Evolutionary conservation across 2,329 filamentous ascomycete species (phyloP), one percentile per base, ranked within the genome.

Genomic region (Endoconidiophora polonica): DNA sequence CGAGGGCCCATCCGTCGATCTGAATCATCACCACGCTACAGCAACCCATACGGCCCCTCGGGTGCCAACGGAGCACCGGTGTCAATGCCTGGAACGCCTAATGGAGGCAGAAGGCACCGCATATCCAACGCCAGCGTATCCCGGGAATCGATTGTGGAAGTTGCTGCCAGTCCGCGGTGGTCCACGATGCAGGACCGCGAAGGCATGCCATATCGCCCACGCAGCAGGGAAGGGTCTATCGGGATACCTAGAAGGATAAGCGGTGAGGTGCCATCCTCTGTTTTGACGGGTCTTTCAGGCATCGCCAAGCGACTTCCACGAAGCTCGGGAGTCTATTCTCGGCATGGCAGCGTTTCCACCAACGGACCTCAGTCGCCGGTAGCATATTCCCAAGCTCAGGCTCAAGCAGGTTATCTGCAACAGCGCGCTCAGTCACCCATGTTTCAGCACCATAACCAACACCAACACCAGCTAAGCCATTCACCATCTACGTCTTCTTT

Each of bases 11-110:
- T 47, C 10, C 46, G 52, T 3, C 43, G 45, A 36, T 57, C 59
- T 9, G 49, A 56, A 7, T 48, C 55, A 20, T 54, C 56, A 6
- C 50, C 66, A 1, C 64, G 73, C 22, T 68, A 73, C 24, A 73
- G 70, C 50, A 70, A 67, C 7, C 70, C 68, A 48, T 77, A 72
- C 57, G 76, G 73, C 2, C 72, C 74, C 1, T n/a, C 7, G 18
- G 14, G 14, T 16, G 38, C 9, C n/a, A 20, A 20, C 7, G 38
- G 38, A 29, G 38, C n/a, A 18, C 20, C 20, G 2, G 42, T 12
- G 4, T 18, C 10, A 26, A 33, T 24, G 9, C 38, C 38, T 2
- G 46, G 46, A 9, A 48, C 50, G 20, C 72, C 74, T 0, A 66
- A 68, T n/a, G 59, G 74, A 2, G 70, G 72, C 5, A 61, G 63